Evolutionary conservation across 2,329 filamentous ascomycete species (phyloP).

Genomic region (Trichoderma sp.): DNA sequence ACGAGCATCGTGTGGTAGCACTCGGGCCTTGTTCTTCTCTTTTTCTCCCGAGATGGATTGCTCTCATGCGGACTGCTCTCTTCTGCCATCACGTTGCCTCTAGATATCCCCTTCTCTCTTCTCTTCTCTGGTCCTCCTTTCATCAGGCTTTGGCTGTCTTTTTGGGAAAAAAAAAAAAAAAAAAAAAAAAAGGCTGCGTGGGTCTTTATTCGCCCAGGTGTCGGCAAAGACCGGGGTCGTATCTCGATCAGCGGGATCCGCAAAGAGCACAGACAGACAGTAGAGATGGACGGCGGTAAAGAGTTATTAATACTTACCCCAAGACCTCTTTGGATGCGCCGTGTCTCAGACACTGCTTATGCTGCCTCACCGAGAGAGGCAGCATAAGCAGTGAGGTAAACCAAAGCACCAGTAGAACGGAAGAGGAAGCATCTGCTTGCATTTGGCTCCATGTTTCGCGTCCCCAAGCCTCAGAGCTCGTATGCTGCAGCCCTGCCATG

Average conservation of each 20-base stretch:
- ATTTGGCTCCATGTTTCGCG: not conserved
- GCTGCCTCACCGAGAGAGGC: not conserved
- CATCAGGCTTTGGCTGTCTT: not conserved
- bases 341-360: not conserved
- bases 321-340: not conserved
- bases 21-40: not conserved
- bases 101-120: not conserved
- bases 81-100: not conserved
- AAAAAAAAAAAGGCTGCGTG: not conserved
- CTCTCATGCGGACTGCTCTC: not conserved
- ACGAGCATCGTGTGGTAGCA: not conserved
- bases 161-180: not conserved
- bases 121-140: not conserved
- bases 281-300: not conserved
- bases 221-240: not conserved
- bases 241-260: not conserved
- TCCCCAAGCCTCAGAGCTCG: not conserved
- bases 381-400: not conserved
- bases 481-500: constrained; percentile 13
- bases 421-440: not conserved
- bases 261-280: not conserved
- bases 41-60: not conserved
- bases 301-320: not conserved
- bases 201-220: not conserved
- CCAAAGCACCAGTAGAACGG: not conserved